Evolutionary conservation across 192 early-diverging fungal genomes (phyloP).

Genomic region (Cladochytrium replicatum): DNA sequence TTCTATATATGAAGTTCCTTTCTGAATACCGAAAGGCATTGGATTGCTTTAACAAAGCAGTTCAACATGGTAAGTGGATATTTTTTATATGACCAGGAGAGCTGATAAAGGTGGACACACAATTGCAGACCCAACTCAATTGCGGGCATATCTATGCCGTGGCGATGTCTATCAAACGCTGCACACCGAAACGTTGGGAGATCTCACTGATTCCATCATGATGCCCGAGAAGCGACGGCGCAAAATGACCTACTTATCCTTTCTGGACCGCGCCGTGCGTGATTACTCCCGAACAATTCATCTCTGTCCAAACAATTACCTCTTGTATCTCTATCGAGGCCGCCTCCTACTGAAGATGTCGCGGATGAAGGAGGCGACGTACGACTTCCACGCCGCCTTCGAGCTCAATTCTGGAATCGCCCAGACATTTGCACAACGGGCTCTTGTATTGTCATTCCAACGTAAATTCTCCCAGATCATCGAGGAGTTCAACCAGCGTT

Average conservation of each 20-base stretch:
- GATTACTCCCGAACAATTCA: conserved; percentile 44
- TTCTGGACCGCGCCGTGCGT: conserved; percentile 28
- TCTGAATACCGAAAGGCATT: conserved; percentile 30
- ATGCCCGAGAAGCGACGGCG: background rate
- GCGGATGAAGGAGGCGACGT: conserved; percentile 35
- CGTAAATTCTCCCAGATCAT: conserved; percentile 43
- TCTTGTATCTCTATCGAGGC: conserved; percentile 42
- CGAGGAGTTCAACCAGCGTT: conserved; percentile 34
- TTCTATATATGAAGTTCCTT: conserved; percentile 35
- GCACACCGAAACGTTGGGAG: conserved; percentile 15
- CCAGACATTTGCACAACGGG: conserved; percentile 39
- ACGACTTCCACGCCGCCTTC: conserved; percentile 47
- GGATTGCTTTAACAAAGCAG: conserved; percentile 32
- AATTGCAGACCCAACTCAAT: conserved; percentile 28
- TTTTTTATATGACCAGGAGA: conserved; percentile 3
- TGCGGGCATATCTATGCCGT: conserved; percentile 30
- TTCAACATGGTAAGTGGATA: conserved; percentile 18
- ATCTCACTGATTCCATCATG: background rate
- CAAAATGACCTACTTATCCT: conserved; percentile 16
- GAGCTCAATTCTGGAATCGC: conserved; percentile 46
- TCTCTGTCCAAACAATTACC: conserved; percentile 34
- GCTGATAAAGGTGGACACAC: background rate
- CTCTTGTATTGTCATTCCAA: conserved; percentile 44
- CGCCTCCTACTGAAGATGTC: conserved; percentile 31
- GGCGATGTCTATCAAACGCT: conserved; percentile 42